These are phyloP conservation scores for Phytophthora megakarya DNA, from an alignment of 352 stramenopile species.

Conservation along the genomic window DNA sequence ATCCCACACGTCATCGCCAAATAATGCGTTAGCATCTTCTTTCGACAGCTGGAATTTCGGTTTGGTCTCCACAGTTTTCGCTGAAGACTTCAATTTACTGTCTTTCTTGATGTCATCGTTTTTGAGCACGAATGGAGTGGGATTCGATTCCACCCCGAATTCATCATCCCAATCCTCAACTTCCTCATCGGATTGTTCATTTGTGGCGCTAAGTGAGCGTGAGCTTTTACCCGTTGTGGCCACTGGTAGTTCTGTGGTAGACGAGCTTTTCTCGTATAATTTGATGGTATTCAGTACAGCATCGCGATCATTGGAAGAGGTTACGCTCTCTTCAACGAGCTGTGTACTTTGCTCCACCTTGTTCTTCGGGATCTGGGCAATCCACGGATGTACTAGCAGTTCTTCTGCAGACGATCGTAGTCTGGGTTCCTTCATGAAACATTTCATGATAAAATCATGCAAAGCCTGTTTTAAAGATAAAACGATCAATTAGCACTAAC, in stretches of 20 bases:
- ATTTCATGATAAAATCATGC: constrained; percentile 93
- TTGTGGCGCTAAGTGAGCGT: constrained; percentile 25
- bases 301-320: constrained; percentile 75
- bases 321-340: constrained; percentile 75
- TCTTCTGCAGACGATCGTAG: constrained; percentile 83
- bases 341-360: constrained; percentile 90
- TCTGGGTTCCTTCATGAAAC: constrained; percentile 91
- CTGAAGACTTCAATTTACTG: constrained; percentile 8
- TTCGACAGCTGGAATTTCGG: constrained; percentile 71
- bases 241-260: constrained; percentile 30
- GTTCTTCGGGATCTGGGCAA: constrained; percentile 86
- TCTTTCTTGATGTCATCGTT: constrained; percentile 3
- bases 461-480: constrained; percentile 52
- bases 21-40: constrained; percentile 73
- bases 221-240: constrained; percentile 23
- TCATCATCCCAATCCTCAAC: constrained; percentile 88
- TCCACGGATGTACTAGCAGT: constrained; percentile 90
- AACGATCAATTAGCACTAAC: neutral
- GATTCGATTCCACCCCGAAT: constrained; percentile 59
- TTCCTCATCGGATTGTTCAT: constrained; percentile 54
- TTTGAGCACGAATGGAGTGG: constrained; percentile 37
- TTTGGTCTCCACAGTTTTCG: constrained; percentile 17
- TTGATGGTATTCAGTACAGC: constrained; percentile 88
- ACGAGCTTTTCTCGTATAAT: constrained; percentile 72
- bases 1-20: constrained; percentile 77